phyloP scores from a whole-genome alignment of 2,329 filamentous ascomycete genomes.

The Fusarium lateritium region DNA sequence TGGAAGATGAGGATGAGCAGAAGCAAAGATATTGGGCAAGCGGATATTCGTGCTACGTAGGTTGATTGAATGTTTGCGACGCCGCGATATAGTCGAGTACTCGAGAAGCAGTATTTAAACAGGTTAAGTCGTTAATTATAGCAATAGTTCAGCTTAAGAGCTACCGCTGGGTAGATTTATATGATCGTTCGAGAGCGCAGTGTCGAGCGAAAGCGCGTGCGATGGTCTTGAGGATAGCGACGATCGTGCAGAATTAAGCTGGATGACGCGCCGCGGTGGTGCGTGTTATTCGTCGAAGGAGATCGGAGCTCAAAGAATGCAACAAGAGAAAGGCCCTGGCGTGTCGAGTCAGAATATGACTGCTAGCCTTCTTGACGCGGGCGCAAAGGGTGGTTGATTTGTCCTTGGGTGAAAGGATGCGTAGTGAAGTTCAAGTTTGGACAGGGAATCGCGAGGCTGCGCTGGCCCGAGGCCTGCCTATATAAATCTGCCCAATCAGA shows the following conservation, averaged over 20 bases:
- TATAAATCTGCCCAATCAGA: conserved; percentile 40
- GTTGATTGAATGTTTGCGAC: conserved; percentile 3
- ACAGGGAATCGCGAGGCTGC: conserved; percentile 46
- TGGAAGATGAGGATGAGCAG: conserved; percentile 17
- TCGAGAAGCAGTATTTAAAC: background rate
- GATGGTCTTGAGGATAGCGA: conserved; percentile 13
- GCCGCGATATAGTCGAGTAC: conserved; percentile 8
- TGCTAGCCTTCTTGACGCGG: conserved; percentile 41
- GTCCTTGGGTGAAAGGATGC: conserved; percentile 23
- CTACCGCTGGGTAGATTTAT: conserved; percentile 10
- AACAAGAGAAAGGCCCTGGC: conserved; percentile 21
- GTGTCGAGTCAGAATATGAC: conserved; percentile 41
- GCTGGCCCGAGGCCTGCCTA: conserved; percentile 16
- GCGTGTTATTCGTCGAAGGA: conserved; percentile 5
- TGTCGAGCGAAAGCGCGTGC: conserved; percentile 21
- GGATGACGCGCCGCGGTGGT: conserved; percentile 24
- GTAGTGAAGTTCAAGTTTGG: conserved; percentile 39
- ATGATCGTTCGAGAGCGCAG: conserved; percentile 17
- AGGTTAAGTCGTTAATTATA: background rate
- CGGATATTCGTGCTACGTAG: conserved; percentile 12
- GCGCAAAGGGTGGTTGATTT: conserved; percentile 30
- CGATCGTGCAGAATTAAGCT: conserved; percentile 12
- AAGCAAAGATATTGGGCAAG: conserved; percentile 22
- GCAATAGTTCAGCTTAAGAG: conserved; percentile 11
- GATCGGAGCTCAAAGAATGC: conserved; percentile 13